These are phyloP conservation scores for Suillus subluteus DNA, from an alignment of 768 basidiomycete species.

Conservation along the genomic window DNA sequence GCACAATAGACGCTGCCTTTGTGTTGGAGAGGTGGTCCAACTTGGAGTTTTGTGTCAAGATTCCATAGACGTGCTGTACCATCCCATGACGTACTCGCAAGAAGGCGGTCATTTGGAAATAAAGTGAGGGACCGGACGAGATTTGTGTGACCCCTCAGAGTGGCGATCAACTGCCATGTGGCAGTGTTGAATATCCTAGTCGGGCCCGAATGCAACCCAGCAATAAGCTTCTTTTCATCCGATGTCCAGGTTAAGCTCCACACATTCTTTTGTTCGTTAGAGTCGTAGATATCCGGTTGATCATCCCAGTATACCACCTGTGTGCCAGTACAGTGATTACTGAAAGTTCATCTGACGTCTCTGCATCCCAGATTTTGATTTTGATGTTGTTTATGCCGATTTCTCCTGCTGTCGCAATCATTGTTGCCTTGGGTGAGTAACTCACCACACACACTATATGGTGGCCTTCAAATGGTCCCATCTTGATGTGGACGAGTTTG, in stretches of 20 bases:
- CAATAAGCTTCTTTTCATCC: background rate
- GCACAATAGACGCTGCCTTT: accelerated
- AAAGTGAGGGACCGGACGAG: background rate
- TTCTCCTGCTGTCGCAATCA: background rate
- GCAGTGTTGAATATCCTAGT: background rate
- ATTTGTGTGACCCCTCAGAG: background rate
- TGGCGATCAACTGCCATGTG: background rate
- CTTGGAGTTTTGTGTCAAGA: background rate
- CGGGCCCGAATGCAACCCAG: no score
- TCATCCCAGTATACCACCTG: no score
- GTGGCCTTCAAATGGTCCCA: background rate
- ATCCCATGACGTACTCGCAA: no score
- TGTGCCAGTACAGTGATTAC: no score
- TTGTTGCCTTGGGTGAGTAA: background rate
- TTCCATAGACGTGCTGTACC: background rate
- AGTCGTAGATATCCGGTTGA: no score
- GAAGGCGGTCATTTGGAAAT: no score
- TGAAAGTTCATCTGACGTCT: background rate
- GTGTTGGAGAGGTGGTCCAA: background rate
- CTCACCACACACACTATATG: background rate
- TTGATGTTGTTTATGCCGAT: no score
- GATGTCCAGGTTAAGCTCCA: background rate
- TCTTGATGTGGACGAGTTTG: no score
- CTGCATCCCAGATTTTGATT: background rate
- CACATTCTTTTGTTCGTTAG: no score